phyloP scores from a whole-genome alignment of 1,284 basidiomycete genomes.

The Rhizoctonia solani region DNA sequence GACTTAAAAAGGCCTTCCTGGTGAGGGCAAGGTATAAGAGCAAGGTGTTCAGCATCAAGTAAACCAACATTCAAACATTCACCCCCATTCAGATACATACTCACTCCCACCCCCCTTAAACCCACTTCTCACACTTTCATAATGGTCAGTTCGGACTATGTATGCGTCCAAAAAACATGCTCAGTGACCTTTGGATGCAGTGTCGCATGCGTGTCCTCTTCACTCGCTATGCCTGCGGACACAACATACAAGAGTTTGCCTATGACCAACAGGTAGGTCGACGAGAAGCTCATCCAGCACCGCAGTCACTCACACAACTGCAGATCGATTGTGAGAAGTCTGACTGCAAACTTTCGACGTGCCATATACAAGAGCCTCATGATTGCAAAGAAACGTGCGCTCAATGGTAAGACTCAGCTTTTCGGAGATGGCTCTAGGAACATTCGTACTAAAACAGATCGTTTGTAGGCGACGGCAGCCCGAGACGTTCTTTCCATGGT shows the following conservation, averaged over 20 bases:
- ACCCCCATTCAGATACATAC: too few relatives aligned
- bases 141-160: too few relatives aligned
- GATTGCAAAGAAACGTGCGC: slow-evolving; percentile 16
- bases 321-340: slow-evolving; percentile 32
- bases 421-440: not conserved
- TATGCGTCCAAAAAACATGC: too few relatives aligned
- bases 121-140: too few relatives aligned
- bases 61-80: slow-evolving; percentile 18
- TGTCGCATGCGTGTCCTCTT: slow-evolving; percentile 33
- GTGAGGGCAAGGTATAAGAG: slow-evolving; percentile 11
- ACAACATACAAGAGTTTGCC: slow-evolving; percentile 29
- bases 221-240: slow-evolving; percentile 30
- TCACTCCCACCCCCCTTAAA: too few relatives aligned
- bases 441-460: not conserved
- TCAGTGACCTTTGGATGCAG: too few relatives aligned
- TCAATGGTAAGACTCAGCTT: slow-evolving; percentile 15
- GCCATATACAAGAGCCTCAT: slow-evolving; percentile 27
- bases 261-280: slow-evolving; percentile 28
- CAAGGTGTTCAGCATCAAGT: not conserved
- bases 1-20: not conserved
- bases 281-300: not conserved
- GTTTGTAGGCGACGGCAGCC: slow-evolving; percentile 26
- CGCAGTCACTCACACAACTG: not conserved
- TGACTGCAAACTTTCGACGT: slow-evolving; percentile 19
- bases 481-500: slow-evolving; percentile 32